These are phyloP conservation scores for Ceratocystis cacaofunesta DNA, from an alignment of 2,329 filamentous ascomycete genomes.

Conservation along the genomic window DNA sequence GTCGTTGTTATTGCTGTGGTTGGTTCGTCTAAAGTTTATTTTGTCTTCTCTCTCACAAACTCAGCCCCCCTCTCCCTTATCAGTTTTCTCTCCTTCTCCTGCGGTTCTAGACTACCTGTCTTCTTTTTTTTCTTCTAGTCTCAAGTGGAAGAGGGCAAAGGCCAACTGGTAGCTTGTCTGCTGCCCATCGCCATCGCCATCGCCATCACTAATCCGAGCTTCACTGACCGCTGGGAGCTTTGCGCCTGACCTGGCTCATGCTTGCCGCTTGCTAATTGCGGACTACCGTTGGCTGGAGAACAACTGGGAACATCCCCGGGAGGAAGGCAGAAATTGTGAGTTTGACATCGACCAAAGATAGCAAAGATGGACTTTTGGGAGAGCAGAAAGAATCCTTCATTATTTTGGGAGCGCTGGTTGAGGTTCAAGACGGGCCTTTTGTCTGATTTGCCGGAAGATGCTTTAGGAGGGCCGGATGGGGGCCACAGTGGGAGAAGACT, in stretches of 20 bases:
- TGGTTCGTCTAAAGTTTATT: neutral
- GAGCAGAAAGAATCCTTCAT: neutral
- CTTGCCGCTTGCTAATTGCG: slow-evolving; percentile 6
- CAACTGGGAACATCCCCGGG: neutral
- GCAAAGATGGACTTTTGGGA: neutral
- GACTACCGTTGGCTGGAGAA: slow-evolving; percentile 3
- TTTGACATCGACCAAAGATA: slow-evolving; percentile 3
- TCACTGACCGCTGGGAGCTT: slow-evolving; percentile 4
- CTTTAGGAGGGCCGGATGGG: neutral
- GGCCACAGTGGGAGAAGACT: neutral
- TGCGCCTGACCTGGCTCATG: slow-evolving; percentile 1
- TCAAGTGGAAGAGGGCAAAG: neutral
- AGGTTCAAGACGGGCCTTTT: slow-evolving; percentile 5
- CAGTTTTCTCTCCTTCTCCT: neutral
- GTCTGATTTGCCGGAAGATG: neutral
- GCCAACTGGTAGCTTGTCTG: neutral
- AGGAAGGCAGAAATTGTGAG: neutral
- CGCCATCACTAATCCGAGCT: neutral
- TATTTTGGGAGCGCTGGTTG: neutral
- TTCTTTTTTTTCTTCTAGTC: neutral
- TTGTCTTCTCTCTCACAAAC: neutral
- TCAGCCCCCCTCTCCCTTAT: neutral
- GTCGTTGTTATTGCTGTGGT: neutral
- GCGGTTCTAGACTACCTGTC: neutral
- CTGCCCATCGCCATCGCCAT: neutral